Evolutionary conservation across 192 early-diverging fungal genomes (phyloP).

Genomic region (Entomortierella lignicola): DNA sequence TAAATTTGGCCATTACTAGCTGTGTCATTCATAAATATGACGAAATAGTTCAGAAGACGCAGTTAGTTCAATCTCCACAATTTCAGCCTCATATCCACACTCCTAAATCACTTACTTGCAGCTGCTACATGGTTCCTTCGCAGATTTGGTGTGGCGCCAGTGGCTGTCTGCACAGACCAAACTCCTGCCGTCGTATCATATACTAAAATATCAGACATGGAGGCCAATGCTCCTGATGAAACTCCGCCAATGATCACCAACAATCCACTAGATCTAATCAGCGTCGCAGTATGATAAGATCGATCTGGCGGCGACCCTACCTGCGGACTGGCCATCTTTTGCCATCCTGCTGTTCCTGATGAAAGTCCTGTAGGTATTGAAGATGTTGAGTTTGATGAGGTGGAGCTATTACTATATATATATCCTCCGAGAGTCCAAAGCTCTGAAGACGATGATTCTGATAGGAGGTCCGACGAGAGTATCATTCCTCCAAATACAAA

Average conservation of each 20-base stretch:
- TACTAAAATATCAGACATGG: conserved; percentile 44
- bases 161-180: conserved; percentile 46
- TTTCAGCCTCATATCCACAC: too few species aligned
- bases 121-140: conserved; percentile 42
- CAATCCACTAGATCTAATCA: conserved; percentile 39
- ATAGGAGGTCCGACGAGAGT: conserved; percentile 14
- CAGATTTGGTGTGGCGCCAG: conserved; percentile 31
- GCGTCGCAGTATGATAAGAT: conserved; percentile 31
- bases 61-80: too few species aligned
- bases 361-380: conserved; percentile 32
- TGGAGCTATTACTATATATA: neutral
- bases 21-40: conserved; percentile 9
- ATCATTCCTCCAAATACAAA: conserved; percentile 39
- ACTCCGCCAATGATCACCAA: conserved; percentile 43
- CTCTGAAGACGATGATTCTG: conserved; percentile 25
- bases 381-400: conserved; percentile 5
- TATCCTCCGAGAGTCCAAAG: conserved; percentile 44
- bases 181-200: conserved; percentile 29
- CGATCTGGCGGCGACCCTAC: conserved; percentile 13
- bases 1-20: conserved; percentile 41
- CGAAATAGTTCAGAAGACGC: neutral
- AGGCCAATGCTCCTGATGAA: conserved; percentile 16
- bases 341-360: conserved; percentile 33
- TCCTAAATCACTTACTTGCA: conserved; percentile 23
- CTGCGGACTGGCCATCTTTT: conserved; percentile 1